Conservation (phyloP, 2,329 filamentous ascomycete species). For the Aspergillus chevalieri region DNA sequence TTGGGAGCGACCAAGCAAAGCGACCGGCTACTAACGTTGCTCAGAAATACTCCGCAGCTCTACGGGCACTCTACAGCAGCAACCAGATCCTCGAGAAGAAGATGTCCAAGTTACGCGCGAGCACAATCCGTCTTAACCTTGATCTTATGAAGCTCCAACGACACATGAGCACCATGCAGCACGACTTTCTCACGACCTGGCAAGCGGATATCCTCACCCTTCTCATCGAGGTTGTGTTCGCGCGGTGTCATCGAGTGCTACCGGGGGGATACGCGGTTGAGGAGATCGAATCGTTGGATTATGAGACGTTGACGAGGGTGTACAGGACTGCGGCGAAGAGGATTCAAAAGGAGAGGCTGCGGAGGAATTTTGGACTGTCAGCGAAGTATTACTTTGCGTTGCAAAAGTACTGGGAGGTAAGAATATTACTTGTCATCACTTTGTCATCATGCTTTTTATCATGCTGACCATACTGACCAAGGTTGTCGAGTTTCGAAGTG, state of each 20-base stretch:
- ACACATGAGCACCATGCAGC: slow-evolving; percentile 19
- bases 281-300: slow-evolving; percentile 9
- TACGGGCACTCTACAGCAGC: slow-evolving; percentile 16
- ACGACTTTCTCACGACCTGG: slow-evolving; percentile 26
- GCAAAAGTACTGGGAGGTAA: slow-evolving; percentile 24
- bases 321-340: slow-evolving; percentile 22
- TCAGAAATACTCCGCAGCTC: slow-evolving; percentile 14
- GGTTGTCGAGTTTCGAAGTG: slow-evolving; percentile 26
- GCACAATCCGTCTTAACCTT: slow-evolving; percentile 15
- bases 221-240: slow-evolving; percentile 27
- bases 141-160: slow-evolving; percentile 22
- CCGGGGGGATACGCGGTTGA: slow-evolving; percentile 15
- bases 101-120: slow-evolving; percentile 16
- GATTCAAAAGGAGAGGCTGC: slow-evolving; percentile 17
- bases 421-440: slow-evolving; percentile 1
- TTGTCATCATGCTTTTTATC: background rate
- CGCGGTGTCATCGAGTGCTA: slow-evolving; percentile 17
- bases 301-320: slow-evolving; percentile 15
- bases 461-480: slow-evolving; percentile 4
- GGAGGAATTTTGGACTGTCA: slow-evolving; percentile 19
- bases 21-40: background rate
- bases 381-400: slow-evolving; percentile 20
- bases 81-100: slow-evolving; percentile 22
- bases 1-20: background rate
- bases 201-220: slow-evolving; percentile 31